Percentiles rank a stretch among this genome's conserved stretches.
phyloP scores from a whole-genome alignment of 192 early-diverging fungal species.

The Mortierella antarctica region DNA sequence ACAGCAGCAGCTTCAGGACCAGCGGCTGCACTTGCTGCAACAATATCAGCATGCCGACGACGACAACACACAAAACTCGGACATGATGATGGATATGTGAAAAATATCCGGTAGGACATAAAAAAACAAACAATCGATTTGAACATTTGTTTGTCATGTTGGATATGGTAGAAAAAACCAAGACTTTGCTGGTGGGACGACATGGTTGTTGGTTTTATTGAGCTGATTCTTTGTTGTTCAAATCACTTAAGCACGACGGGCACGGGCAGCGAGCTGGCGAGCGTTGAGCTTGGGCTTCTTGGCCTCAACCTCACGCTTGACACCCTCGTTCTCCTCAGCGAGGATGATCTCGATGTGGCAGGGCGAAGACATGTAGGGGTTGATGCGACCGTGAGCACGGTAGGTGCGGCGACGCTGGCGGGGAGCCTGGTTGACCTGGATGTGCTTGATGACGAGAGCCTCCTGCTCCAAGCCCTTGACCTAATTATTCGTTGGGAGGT shows the following conservation, averaged over 20 bases:
- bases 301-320: slow-evolving; percentile 76
- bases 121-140: background rate
- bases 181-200: slow-evolving; percentile 7
- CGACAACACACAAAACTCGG: slow-evolving; percentile 29
- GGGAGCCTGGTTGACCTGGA: slow-evolving; percentile 98
- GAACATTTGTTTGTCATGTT: background rate
- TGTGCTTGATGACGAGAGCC: slow-evolving; percentile 90
- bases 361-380: slow-evolving; percentile 93
- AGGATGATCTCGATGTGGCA: slow-evolving; percentile 98
- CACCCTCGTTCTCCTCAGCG: slow-evolving; percentile 88
- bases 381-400: slow-evolving; percentile 93
- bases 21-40: background rate
- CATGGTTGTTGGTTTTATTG: slow-evolving; percentile 24
- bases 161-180: background rate
- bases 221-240: background rate
- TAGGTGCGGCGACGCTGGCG: slow-evolving; percentile 97
- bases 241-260: slow-evolving; percentile 55
- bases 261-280: slow-evolving; percentile 66
- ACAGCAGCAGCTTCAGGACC: background rate
- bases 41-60: slow-evolving; percentile 19
- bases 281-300: slow-evolving; percentile 66
- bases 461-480: slow-evolving; percentile 93
- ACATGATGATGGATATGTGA: slow-evolving; percentile 37
- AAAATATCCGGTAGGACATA: no score
- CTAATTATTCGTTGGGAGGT: slow-evolving; percentile 46